Evolutionary conservation across 805 yeast genomes (phyloP).

Genomic region (Schizosaccharomyces pombe): DNA sequence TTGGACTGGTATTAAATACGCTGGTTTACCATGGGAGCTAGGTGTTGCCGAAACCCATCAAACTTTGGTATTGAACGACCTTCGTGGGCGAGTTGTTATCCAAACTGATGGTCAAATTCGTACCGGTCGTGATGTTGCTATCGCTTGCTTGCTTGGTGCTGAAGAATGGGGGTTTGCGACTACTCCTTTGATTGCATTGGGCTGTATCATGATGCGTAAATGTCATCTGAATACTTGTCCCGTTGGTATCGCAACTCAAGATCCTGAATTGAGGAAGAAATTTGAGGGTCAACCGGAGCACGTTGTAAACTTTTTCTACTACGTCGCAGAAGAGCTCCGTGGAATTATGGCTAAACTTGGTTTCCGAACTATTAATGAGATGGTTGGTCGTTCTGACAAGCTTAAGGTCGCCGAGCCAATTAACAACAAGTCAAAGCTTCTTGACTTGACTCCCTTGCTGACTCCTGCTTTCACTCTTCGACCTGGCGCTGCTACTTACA

Average conservation of each 20-base stretch:
- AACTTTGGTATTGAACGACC: conserved; percentile 81
- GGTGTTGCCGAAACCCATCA: conserved; percentile 97
- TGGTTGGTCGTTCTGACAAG: conserved; percentile 93
- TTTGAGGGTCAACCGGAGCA: conserved; percentile 95
- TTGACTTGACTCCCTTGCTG: conserved; percentile 76
- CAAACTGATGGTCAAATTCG: conserved; percentile 98
- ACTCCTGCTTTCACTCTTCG: conserved; percentile 93
- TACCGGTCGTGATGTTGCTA: conserved; percentile 90
- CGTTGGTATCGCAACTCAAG: conserved; percentile 97
- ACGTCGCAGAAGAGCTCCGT: conserved; percentile 78
- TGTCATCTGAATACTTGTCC: conserved; percentile 90
- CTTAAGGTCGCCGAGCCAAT: conserved; percentile 62
- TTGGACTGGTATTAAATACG: conserved; percentile 89
- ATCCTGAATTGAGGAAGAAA: conserved; percentile 75
- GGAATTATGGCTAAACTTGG: conserved; percentile 86
- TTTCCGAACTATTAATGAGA: conserved; percentile 84
- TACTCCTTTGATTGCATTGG: conserved; percentile 88
- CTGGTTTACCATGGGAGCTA: conserved; percentile 96
- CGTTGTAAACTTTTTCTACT: conserved; percentile 91
- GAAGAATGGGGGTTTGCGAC: conserved; percentile 98
- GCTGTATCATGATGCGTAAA: conserved; percentile 89
- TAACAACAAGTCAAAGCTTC: conserved; percentile 70
- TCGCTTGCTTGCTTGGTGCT: conserved; percentile 90
- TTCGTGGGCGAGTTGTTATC: conserved; percentile 82
- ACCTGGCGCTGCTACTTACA: conserved; percentile 88